phyloP scores from a whole-genome alignment of 2,329 filamentous ascomycete genomes.

The Fusarium beomiforme region DNA sequence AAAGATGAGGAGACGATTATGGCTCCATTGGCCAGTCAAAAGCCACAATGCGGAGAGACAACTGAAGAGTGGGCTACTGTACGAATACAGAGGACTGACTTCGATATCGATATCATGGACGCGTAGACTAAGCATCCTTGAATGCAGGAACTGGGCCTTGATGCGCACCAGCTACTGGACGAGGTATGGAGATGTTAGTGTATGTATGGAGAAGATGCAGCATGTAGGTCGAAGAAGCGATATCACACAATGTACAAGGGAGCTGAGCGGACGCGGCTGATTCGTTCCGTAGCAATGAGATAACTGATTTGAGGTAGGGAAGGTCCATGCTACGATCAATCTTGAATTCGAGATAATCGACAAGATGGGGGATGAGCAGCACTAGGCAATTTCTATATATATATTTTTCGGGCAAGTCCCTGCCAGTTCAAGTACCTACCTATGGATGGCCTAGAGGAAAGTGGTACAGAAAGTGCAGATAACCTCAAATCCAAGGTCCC shows the following conservation, averaged over 20 bases:
- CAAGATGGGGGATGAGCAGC: background rate
- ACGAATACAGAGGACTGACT: background rate
- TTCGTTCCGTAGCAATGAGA: slow-evolving; percentile 11
- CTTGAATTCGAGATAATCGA: background rate
- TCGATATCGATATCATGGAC: slow-evolving; percentile 37
- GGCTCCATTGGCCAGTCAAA: slow-evolving; percentile 44
- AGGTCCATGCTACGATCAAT: background rate
- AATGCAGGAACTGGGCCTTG: slow-evolving; percentile 43
- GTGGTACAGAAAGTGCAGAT: slow-evolving; percentile 21
- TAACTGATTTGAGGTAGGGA: slow-evolving; percentile 1
- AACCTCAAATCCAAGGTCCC: slow-evolving; percentile 26
- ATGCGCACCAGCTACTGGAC: slow-evolving; percentile 19
- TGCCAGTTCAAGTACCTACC: slow-evolving; percentile 1
- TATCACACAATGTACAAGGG: slow-evolving; percentile 26
- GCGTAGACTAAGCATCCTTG: slow-evolving; percentile 25
- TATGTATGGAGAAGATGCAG: slow-evolving; percentile 26
- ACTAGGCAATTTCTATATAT: background rate
- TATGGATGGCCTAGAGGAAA: slow-evolving; percentile 4
- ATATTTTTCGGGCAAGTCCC: background rate
- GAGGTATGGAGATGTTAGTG: slow-evolving; percentile 18
- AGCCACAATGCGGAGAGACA: slow-evolving; percentile 5
- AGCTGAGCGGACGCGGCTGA: slow-evolving; percentile 24
- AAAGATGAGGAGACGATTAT: slow-evolving; percentile 38
- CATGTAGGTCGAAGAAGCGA: slow-evolving; percentile 27
- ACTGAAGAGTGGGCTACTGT: slow-evolving; percentile 37